phyloP scores from a whole-genome alignment of 225 moss, liverwort and hornwort species.

The Climacium dendroides region DNA sequence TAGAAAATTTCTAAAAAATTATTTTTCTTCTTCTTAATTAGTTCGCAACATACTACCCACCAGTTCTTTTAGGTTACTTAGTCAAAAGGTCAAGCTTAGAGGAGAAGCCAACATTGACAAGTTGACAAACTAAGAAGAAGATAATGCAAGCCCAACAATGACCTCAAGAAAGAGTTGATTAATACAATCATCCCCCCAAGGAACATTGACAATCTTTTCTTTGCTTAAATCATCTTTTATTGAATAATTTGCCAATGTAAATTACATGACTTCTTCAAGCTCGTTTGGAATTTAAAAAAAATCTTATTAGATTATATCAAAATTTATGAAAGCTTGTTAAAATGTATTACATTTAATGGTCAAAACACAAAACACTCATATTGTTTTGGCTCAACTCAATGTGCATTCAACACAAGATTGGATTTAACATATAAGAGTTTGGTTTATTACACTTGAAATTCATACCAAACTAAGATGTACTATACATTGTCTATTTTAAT shows the following conservation, averaged over 20 bases:
- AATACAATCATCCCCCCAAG: background rate
- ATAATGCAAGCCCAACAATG: background rate
- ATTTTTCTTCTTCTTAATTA: background rate
- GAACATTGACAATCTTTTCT: background rate
- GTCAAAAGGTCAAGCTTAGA: background rate
- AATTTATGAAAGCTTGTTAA: background rate
- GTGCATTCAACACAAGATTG: background rate
- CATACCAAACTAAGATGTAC: background rate
- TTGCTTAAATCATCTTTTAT: background rate
- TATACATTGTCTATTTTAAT: background rate
- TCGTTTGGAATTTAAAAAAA: background rate
- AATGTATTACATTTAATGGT: background rate
- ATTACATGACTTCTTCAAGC: background rate
- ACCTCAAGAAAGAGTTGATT: accelerated
- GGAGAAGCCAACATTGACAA: background rate
- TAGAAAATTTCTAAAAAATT: background rate
- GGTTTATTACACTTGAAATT: background rate
- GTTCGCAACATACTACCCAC: accelerated
- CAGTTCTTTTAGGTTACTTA: accelerated
- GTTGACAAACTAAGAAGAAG: background rate
- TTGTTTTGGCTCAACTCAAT: background rate
- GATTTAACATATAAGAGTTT: background rate
- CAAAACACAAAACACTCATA: background rate
- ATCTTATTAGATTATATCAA: background rate
- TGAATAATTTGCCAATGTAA: background rate